Percentiles rank a stretch among this genome's conserved stretches.
phyloP scores from a whole-genome alignment of 352 stramenopile species.

The Phytophthora fragariae region DNA sequence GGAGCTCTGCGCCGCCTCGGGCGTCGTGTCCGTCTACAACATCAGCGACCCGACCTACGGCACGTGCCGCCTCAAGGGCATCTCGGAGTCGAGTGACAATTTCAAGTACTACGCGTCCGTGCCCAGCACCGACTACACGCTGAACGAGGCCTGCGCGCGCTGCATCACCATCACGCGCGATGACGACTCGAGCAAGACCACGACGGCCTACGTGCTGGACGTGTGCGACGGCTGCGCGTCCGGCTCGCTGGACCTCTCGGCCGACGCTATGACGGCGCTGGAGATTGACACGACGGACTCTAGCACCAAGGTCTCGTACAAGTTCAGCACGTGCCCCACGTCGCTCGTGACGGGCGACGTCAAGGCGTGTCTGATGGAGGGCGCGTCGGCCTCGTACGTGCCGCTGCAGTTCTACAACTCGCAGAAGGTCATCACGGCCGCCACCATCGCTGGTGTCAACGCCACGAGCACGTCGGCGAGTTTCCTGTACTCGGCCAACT shows the following conservation, averaged over 20 bases:
- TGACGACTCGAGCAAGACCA: conserved; percentile 48
- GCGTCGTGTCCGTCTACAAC: conserved; percentile 58
- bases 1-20: conserved; percentile 25
- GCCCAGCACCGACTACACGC: conserved; percentile 55
- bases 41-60: conserved; percentile 70
- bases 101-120: conserved; percentile 86
- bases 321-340: conserved; percentile 66
- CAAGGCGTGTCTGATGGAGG: conserved; percentile 86
- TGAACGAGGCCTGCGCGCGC: conserved; percentile 72
- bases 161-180: conserved; percentile 77
- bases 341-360: conserved; percentile 73
- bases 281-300: conserved; percentile 52
- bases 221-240: conserved; percentile 66
- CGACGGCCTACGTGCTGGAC: conserved; percentile 79
- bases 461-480: conserved; percentile 59
- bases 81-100: conserved; percentile 63
- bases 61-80: conserved; percentile 76
- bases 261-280: conserved; percentile 50
- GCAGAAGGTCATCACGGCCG: conserved; percentile 70
- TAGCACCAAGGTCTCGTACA: conserved; percentile 63
- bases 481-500: conserved; percentile 72
- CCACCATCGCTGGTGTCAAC: conserved; percentile 62
- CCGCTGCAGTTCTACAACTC: conserved; percentile 87
- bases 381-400: conserved; percentile 79
- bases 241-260: conserved; percentile 62